Conservation (phyloP, 306 rosid species). For the Cicer chorassanicum region DNA sequence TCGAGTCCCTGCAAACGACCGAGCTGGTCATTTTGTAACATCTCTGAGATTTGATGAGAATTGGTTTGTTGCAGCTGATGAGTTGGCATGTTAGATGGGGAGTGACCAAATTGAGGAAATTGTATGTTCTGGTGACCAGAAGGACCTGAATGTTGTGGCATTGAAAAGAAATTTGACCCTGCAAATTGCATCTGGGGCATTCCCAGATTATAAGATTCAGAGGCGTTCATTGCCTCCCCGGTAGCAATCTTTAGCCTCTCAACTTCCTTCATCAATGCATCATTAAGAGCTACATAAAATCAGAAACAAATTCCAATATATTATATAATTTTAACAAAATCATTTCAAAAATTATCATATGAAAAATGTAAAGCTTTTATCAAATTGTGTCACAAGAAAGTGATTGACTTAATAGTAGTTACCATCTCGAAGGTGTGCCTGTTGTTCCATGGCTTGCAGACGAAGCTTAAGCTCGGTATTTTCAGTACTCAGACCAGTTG, state of each 20-base stretch:
- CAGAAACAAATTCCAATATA: conserved; percentile 24
- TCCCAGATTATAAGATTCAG: conserved; percentile 83
- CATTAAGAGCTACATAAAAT: conserved; percentile 75
- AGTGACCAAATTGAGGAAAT: conserved; percentile 61
- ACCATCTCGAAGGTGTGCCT: conserved; percentile 97
- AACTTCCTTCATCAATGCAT: conserved; percentile 93
- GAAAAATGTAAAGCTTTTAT: conserved; percentile 23
- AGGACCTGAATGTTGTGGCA: conserved; percentile 64
- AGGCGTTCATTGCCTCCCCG: conserved; percentile 77
- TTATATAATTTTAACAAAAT: conserved; percentile 15
- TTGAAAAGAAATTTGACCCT: conserved; percentile 67
- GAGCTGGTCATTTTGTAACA: conserved; percentile 78
- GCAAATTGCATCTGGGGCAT: conserved; percentile 76
- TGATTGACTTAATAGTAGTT: conserved; percentile 37
- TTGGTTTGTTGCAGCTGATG: conserved; percentile 71
- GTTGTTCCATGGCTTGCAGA: conserved; percentile 97
- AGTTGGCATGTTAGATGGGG: conserved; percentile 56
- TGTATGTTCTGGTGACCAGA: conserved; percentile 68
- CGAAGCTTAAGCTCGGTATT: conserved; percentile 96
- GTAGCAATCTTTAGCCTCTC: conserved; percentile 93
- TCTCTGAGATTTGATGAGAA: conserved; percentile 69
- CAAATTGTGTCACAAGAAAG: conserved; percentile 25
- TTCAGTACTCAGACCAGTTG: conserved; percentile 81
- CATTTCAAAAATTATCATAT: background rate
- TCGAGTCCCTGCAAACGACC: conserved; percentile 95